Conservation (phyloP, 2,329 filamentous ascomycete species). For the Monilinia aucupariae region DNA sequence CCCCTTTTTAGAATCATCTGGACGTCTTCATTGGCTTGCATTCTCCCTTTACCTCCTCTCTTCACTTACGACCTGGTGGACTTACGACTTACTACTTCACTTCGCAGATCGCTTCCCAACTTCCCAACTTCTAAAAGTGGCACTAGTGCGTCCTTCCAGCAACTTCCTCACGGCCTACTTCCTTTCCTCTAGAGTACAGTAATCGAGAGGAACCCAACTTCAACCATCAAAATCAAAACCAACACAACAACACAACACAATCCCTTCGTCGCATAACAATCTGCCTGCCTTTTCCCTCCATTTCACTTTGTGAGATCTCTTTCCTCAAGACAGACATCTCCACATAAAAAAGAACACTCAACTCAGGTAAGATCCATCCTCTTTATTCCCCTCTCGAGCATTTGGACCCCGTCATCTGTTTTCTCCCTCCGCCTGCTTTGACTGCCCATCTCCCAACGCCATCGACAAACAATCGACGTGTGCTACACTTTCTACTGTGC, state of each 20-base stretch:
- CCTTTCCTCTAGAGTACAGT: too few species aligned
- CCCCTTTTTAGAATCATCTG: neutral
- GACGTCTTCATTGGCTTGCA: neutral
- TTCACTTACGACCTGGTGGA: too few species aligned
- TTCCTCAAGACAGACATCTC: neutral
- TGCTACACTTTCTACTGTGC: neutral
- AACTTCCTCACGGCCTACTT: slow-evolving; percentile 9
- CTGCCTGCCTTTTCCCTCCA: neutral
- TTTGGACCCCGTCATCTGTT: slow-evolving; percentile 10
- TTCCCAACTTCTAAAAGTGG: slow-evolving; percentile 17
- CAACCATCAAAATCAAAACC: slow-evolving; percentile 1
- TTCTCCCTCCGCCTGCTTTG: slow-evolving; percentile 13
- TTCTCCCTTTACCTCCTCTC: neutral
- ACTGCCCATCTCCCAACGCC: neutral
- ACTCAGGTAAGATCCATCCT: slow-evolving; percentile 15
- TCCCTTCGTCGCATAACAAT: slow-evolving; percentile 11
- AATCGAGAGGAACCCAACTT: slow-evolving; percentile 14
- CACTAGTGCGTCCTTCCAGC: slow-evolving; percentile 16
- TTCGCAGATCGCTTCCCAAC: slow-evolving; percentile 7
- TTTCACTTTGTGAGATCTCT: slow-evolving; percentile 7
- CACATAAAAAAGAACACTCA: neutral
- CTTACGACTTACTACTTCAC: neutral
- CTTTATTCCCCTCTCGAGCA: slow-evolving; percentile 6
- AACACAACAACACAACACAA: slow-evolving; percentile 3
- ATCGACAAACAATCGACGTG: neutral